Evolutionary conservation across 2,329 filamentous ascomycete species (phyloP).

Genomic region (Aspergillus sp.): DNA sequence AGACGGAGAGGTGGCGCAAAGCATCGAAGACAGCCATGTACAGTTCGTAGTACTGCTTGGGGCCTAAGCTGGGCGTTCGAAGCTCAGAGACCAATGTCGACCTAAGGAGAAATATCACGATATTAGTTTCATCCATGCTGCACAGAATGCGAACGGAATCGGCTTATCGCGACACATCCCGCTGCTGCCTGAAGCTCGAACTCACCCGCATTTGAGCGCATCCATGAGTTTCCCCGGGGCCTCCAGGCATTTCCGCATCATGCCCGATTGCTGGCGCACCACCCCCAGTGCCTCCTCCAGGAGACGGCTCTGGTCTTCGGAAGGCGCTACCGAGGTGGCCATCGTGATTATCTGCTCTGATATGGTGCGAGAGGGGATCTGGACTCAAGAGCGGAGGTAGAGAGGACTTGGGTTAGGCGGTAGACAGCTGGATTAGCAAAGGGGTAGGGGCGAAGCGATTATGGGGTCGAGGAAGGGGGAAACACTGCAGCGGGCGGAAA

Average conservation of each 20-base stretch:
- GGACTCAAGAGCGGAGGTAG: slow-evolving; percentile 6
- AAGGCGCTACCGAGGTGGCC: slow-evolving; percentile 57
- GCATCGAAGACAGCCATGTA: slow-evolving; percentile 99
- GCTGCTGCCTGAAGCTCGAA: slow-evolving; percentile 32
- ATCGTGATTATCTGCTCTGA: slow-evolving; percentile 39
- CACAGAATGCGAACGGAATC: background rate
- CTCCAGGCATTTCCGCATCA: slow-evolving; percentile 98
- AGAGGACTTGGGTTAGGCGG: slow-evolving; percentile 22
- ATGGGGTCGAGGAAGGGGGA: slow-evolving; percentile 4
- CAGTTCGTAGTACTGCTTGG: slow-evolving; percentile 99
- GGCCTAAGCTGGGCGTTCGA: slow-evolving; percentile 93
- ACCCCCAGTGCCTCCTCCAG: slow-evolving; percentile 96
- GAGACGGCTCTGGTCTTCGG: slow-evolving; percentile 83
- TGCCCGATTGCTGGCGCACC: slow-evolving; percentile 91
- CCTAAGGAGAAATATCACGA: slow-evolving; percentile 48
- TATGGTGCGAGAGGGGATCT: slow-evolving; percentile 19
- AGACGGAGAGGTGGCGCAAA: slow-evolving; percentile 90
- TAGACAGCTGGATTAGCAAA: slow-evolving; percentile 26
- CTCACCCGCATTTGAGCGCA: slow-evolving; percentile 97
- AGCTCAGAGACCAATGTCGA: slow-evolving; percentile 98
- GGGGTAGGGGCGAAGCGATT: slow-evolving; percentile 13
- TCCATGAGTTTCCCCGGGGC: slow-evolving; percentile 99
- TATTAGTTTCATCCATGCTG: background rate
- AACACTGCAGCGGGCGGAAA: background rate
- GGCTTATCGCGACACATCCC: background rate